phyloP scores from a whole-genome alignment of 106 monocot genomes.

The Posidonia australis region DNA sequence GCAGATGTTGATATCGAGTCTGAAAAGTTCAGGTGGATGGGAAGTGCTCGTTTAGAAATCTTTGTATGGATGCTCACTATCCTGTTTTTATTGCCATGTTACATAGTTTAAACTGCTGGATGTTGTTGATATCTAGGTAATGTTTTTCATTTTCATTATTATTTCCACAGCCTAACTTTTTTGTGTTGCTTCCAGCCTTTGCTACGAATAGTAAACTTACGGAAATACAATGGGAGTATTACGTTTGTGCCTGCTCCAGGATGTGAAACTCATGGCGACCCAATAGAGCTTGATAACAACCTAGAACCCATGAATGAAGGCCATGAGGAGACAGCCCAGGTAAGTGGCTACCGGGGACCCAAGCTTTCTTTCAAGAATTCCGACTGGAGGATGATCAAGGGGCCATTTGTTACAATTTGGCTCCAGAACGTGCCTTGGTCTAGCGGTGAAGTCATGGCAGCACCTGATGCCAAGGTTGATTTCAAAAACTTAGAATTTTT shows the following conservation, averaged over 20 bases:
- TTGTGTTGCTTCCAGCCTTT: constrained; percentile 1
- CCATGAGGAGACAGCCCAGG: constrained; percentile 1
- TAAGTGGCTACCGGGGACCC: constrained; percentile 52
- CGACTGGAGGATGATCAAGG: constrained; percentile 60
- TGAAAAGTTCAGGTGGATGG: constrained; percentile 92
- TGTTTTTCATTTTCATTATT: not conserved
- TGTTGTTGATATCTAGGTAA: not conserved
- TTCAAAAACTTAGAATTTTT: constrained; percentile 2
- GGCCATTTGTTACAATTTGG: constrained; percentile 65
- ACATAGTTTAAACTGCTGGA: too few species aligned
- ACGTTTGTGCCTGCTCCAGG: constrained; percentile 21
- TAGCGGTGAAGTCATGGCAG: constrained; percentile 39
- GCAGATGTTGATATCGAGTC: constrained; percentile 50
- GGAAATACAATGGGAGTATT: constrained; percentile 15
- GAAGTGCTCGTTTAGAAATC: constrained; percentile 62
- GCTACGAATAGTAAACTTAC: constrained; percentile 11
- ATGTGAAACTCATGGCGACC: constrained; percentile 13
- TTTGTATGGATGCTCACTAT: constrained; percentile 30
- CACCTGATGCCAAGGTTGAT: constrained; percentile 76
- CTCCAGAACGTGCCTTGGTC: constrained; percentile 75
- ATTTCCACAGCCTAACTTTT: not conserved
- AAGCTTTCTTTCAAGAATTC: constrained; percentile 19
- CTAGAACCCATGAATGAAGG: not conserved
- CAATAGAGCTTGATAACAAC: not conserved
- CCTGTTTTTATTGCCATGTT: not conserved